Evolutionary conservation across 148 eudicot genomes (phyloP).

Genomic region (Chenopodium quinoa): DNA sequence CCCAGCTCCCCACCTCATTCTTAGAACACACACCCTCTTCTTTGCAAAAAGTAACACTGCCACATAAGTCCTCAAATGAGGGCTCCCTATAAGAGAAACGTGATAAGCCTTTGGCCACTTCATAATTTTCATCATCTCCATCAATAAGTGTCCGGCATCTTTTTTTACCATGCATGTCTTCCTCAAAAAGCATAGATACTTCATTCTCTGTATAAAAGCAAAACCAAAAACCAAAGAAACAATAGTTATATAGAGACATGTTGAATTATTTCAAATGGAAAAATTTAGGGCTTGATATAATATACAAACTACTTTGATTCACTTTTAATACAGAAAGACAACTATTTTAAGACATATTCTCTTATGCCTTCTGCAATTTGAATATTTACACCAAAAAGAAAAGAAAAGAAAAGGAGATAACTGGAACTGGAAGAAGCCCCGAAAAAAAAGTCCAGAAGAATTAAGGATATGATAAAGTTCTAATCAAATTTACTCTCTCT

Average conservation of each 20-base stretch:
- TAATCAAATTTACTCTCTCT: too few species aligned
- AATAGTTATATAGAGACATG: conserved; percentile 13
- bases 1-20: conserved; percentile 57
- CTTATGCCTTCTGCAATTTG: not conserved
- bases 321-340: not conserved
- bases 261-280: not conserved
- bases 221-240: conserved; percentile 12
- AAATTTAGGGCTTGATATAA: not conserved
- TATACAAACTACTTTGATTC: too few species aligned
- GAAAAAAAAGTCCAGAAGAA: too few species aligned
- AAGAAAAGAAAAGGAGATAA: not conserved
- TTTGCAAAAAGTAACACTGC: conserved; percentile 42
- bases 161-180: conserved; percentile 48
- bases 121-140: conserved; percentile 53
- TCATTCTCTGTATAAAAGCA: conserved; percentile 34
- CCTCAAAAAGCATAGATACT: conserved; percentile 27
- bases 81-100: conserved; percentile 36
- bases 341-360: not conserved
- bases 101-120: conserved; percentile 36
- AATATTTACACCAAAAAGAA: not conserved
- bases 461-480: not conserved
- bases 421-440: not conserved
- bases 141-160: conserved; percentile 52
- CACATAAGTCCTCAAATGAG: conserved; percentile 72
- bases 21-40: conserved; percentile 32